These are phyloP conservation scores for Saccharomycopsis sp. DNA, from an alignment of 805 yeast genomes.

Conservation along the genomic window DNA sequence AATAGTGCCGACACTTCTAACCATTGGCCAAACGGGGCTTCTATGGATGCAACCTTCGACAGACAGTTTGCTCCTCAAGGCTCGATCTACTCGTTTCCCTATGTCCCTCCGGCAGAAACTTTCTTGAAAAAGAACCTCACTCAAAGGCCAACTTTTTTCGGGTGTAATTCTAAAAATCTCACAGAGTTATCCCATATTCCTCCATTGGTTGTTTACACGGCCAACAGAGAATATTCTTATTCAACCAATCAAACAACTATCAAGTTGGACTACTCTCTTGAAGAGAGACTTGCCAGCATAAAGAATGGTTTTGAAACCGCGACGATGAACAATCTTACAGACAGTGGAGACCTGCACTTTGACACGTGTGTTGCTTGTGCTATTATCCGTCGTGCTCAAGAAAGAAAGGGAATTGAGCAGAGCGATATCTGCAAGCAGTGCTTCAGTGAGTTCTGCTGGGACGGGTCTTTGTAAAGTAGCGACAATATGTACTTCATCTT, in stretches of 20 bases:
- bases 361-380: conserved; percentile 77
- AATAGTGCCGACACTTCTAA: conserved; percentile 39
- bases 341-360: conserved; percentile 69
- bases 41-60: conserved; percentile 15
- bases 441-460: conserved; percentile 70
- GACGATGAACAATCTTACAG: conserved; percentile 56
- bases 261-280: conserved; percentile 50
- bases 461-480: conserved; percentile 32
- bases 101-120: background rate
- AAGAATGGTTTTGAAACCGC: conserved; percentile 67
- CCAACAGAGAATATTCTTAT: conserved; percentile 60
- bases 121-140: conserved; percentile 35
- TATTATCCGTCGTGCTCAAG: conserved; percentile 66
- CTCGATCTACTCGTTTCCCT: background rate
- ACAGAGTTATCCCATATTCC: conserved; percentile 50
- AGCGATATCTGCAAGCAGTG: conserved; percentile 62
- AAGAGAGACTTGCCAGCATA: conserved; percentile 51
- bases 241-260: conserved; percentile 64
- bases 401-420: conserved; percentile 52
- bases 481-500: background rate
- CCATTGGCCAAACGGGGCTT: conserved; percentile 19
- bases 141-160: conserved; percentile 69
- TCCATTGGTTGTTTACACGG: conserved; percentile 67
- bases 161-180: conserved; percentile 50
- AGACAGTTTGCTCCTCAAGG: conserved; percentile 11